Conservation (phyloP, 2,329 filamentous ascomycete species). For the Dothistroma pini region DNA sequence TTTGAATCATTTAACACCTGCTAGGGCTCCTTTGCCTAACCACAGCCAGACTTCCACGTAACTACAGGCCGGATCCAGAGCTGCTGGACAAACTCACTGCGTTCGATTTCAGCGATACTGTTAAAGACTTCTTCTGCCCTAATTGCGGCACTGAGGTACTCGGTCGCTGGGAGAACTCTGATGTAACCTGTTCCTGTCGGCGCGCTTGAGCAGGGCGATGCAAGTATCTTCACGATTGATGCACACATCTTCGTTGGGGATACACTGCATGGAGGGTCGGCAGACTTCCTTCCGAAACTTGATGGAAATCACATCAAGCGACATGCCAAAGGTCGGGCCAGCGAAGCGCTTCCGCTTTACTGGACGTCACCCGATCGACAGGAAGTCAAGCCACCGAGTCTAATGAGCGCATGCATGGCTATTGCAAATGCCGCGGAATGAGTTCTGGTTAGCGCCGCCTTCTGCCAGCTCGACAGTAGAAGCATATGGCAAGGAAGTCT, state of each 20-base stretch:
- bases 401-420: slow-evolving; percentile 38
- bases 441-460: slow-evolving; percentile 57
- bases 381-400: not conserved
- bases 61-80: slow-evolving; percentile 26
- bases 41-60: slow-evolving; percentile 39
- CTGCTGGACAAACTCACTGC: slow-evolving; percentile 37
- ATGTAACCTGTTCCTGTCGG: slow-evolving; percentile 24
- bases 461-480: slow-evolving; percentile 47
- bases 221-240: slow-evolving; percentile 23
- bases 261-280: slow-evolving; percentile 37
- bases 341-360: slow-evolving; percentile 20
- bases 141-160: slow-evolving; percentile 47
- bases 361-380: slow-evolving; percentile 20
- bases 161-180: slow-evolving; percentile 1
- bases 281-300: slow-evolving; percentile 30
- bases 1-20: not conserved
- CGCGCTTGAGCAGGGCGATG: slow-evolving; percentile 30
- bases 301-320: slow-evolving; percentile 25
- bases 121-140: slow-evolving; percentile 48
- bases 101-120: slow-evolving; percentile 43
- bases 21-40: slow-evolving; percentile 39
- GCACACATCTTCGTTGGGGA: slow-evolving; percentile 34
- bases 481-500: slow-evolving; percentile 29
- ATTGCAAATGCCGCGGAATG: slow-evolving; percentile 55
- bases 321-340: slow-evolving; percentile 21